Base-by-base conservation (phyloP, 2,329 filamentous ascomycete genomes). In the Volutella citrinella region DNA sequence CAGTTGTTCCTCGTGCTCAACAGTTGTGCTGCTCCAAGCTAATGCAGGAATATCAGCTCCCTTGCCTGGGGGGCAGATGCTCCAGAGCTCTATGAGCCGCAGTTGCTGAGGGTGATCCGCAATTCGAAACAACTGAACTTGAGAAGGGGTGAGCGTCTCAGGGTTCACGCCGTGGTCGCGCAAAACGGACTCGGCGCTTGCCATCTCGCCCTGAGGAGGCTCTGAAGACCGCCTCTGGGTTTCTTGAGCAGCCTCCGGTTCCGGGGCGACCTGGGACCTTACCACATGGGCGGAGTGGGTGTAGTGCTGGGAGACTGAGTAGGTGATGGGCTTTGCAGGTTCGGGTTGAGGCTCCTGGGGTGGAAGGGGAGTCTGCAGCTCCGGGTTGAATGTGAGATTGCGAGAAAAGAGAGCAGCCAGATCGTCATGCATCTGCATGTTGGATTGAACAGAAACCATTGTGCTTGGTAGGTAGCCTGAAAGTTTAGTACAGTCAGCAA, bases 11-110 rank as follows among this genome's bases (percentile, higher is more conserved):
- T 83, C 75, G 36, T 80, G 70, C 46, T 76, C 71, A 13, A 80
- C 49, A 1, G 66, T 72, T 2, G 73, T 77, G 51, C 58, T 70
- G 42, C 60, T 69, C 70, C 70, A 75, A 5, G 73, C 70, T 9
- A 78, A 56, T 9, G 69, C 64, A 4, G 71, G 66, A 45, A 78
- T 76, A 34, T 75, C 72, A 30, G 66, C 68, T 38, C 60, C 66
- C 42, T 74, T 76, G 25, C 70, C 74, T 0, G 84, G 85, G 15
- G 86, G 86, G 38, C 80, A 87, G 47, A 90, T 87, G 39, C 79
- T 81, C 89, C 89, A 95, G 12, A 95, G 78, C 58, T 95, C 84
- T 23, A 95, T 70, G 12, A 95, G 72, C 15, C 87, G 78, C 37
- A 81, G 65, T 52, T 83, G 79, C 60, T 95, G 87, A 26, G 82